phyloP scores from a whole-genome alignment of 768 basidiomycete genomes.

The Boletellus ananas region DNA sequence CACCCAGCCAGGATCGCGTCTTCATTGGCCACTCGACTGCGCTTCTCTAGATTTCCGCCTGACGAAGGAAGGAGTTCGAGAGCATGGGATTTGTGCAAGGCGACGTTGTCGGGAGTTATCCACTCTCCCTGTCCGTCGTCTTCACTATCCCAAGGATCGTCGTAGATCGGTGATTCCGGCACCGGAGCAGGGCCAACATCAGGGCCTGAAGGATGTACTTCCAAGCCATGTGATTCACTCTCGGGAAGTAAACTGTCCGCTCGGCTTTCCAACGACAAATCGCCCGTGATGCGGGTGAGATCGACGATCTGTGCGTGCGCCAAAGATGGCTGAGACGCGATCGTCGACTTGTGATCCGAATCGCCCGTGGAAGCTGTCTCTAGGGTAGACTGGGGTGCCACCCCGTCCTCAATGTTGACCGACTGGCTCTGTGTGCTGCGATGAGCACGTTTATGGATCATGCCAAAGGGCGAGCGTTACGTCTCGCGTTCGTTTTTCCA shows the following conservation, averaged over 20 bases:
- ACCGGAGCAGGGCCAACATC: conserved; percentile 6
- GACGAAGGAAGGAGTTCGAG: conserved; percentile 72
- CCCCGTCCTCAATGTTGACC: neutral
- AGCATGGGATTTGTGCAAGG: conserved; percentile 80
- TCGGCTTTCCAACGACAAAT: conserved; percentile 13
- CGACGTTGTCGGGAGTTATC: conserved; percentile 92
- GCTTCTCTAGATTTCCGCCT: conserved; percentile 27
- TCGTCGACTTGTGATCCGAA: neutral
- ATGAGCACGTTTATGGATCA: neutral
- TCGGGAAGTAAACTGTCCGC: conserved; percentile 4
- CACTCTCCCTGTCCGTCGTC: conserved; percentile 92
- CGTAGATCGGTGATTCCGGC: conserved; percentile 45
- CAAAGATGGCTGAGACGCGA: neutral
- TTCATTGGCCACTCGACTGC: conserved; percentile 35
- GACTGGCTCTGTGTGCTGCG: conserved; percentile 7
- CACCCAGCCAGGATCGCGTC: conserved; percentile 67
- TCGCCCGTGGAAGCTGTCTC: conserved; percentile 3
- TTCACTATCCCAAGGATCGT: conserved; percentile 69
- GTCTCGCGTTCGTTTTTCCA: conserved; percentile 28
- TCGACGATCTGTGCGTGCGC: conserved; percentile 1
- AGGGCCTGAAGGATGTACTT: conserved; percentile 22
- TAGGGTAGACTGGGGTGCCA: neutral
- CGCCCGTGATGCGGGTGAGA: conserved; percentile 9
- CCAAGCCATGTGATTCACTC: conserved; percentile 34
- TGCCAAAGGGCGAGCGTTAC: conserved; percentile 16